Base-by-base conservation (phyloP, 2,329 filamentous ascomycete species). In the Penicillium oxalicum region DNA sequence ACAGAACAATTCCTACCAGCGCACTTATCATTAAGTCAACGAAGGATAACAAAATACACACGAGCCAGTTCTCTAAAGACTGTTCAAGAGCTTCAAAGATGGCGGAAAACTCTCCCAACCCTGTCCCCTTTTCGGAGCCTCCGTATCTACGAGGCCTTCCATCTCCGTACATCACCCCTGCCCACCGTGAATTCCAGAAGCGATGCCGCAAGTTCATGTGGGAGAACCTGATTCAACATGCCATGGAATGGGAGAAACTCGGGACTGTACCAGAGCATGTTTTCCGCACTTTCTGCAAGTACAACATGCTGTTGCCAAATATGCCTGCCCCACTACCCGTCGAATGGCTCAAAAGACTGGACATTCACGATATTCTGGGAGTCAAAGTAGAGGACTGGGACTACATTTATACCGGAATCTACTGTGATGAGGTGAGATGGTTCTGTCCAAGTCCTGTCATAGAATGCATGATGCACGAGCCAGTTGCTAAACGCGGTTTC, bases 311-410 rank as follows among this genome's bases (percentile, higher is more conserved):
- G 18, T 67, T 89, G n/a, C 84, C 86, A 0, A 81, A 80, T 12
- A 72, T 90, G 27, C 83, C 84, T 0, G 78, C 84, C 0, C 86
- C 86, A 0, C 65, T 90, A 13, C 86, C 86, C 0, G 78, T 84
- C 0, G 76, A 77, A 42, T 85, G 84, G 81, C 70, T 88, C 51
- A 83, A 83, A 65, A 77, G 73, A 39, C 60, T 85, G 13, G 84
- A 82, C 0, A 82, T 89, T 40, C 70, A 81, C 49, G 78, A 86
- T 57, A 79, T 90, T 36, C 71, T 84, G 0, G 84, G 84, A 1
- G 78, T 78, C 0, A 82, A 80, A 55, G 79, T 90, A 2, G 85
- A 89, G 61, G 83, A 90, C 26, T 90, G 83, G 70, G 85, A 88
- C 60, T 83, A 84, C 55, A 72, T 87, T 8, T 85, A 90, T 61